Evolutionary conservation across 2,329 filamentous ascomycete species (phyloP), one percentile per base, ranked within the genome.

Genomic region (Microthyrium microscopicum): DNA sequence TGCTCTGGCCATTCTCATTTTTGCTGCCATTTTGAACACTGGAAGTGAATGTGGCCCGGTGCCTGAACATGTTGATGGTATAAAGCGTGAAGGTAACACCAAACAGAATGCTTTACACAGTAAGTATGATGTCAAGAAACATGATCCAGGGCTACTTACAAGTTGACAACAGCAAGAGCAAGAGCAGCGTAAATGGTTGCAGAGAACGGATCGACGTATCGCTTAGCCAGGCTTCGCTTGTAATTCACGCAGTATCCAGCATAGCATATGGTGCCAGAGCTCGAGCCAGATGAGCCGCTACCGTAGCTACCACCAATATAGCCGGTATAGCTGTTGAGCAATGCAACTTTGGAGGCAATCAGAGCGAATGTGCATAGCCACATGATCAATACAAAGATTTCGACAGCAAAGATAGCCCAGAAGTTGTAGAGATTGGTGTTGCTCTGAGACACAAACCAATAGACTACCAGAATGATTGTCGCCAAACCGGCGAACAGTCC

Each of bases 151-250:
- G n/a, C 20, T 5, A 37, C 35, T 32, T 20, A 37, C 35, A 26
- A 37, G 30, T 37, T 37, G 24, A 37, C 20, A 18, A 37, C 29
- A 4, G 29, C 33, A n/a, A 37, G 20, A 5, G 35, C 35, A 19
- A 37, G 35, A 5, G 20, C 35, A 19, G 35, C 13, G 20, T 36
- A 36, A 17, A 34, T 29, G 4, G 32, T 25, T 13, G 7, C 34
- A 26, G 34, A 4, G 3, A 24, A 13, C 4, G 34, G 18, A 20
- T 36, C 29, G 33, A 25, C 11, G n/a, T 19, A 9, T 12, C 31
- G 24, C 27, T 25, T 32, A 16, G 35, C 48, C 57, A 45, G 60
- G 66, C 78, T 79, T 55, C 80, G 80, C 79, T 84, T 25, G 9
- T 25, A 9, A 13, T 25, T 9, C 9, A 13, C 9, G 12, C 12